Base-by-base conservation (phyloP, 1,284 basidiomycete genomes). In the Meripilus lineatus region DNA sequence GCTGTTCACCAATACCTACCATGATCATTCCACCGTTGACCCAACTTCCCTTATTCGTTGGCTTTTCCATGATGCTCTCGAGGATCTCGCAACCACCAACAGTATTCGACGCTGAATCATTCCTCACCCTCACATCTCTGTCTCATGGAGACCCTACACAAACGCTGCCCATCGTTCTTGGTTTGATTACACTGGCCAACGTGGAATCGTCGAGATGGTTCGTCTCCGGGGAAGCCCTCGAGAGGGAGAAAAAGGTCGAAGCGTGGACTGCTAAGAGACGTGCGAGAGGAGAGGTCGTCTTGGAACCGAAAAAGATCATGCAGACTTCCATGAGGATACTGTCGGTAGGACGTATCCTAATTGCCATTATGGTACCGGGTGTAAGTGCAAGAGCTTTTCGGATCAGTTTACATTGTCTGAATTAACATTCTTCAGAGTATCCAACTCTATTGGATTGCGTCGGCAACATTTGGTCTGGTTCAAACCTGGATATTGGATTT, bases 401-500 rank as follows among this genome's bases (percentile, higher is more conserved):
- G 15, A 34, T 35, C 20, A 14, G 17, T 10, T 30, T n/a, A 14
- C 38, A 41, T 1, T 13, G 22, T 30, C 26, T 37, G 10, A 32
- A 32, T 21, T 17, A 33, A 11, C 38, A 13, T 21, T 48, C 25
- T 28, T 4, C 53, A 93, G 88, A 79, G 84, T 38, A 72, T 94
- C 15, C 71, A 84, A 36, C 55, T 93, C 15, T 93, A 91, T 59
- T 94, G 91, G 91, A 70, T 87, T 3, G 81, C 88, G 4, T 93
- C 89, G 5, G 85, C 90, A 20, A 63, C 77, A 15, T 89, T 88
- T 58, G 90, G 90, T 28, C 66, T 94, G 18, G 48, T 84, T 14
- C 89, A 93, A 59, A 86, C 87, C 5, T 84, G 83, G 74, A 52
- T 75, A n/a, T 71, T 93, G 47, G 81, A 88, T 44, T 84, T 72